Percentiles rank a stretch among this genome's conserved stretches.
phyloP scores from a whole-genome alignment of 1,284 basidiomycete species.

The Boletus sp. region DNA sequence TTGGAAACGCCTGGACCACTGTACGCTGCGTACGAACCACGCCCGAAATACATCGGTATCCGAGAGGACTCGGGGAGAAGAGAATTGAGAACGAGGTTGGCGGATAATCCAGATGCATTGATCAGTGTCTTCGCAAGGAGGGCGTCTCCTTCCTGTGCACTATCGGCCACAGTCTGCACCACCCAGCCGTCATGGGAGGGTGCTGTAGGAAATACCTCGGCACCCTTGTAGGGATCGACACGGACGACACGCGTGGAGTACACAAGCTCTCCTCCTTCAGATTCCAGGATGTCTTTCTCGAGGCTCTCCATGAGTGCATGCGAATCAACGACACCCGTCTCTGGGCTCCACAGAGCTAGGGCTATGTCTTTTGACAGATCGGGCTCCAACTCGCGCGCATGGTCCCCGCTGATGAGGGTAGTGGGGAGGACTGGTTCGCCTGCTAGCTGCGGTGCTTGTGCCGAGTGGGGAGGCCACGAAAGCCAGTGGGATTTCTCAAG shows the following conservation, averaged over 20 bases:
- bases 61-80: slow-evolving; percentile 55
- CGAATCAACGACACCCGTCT: slow-evolving; percentile 91
- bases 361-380: slow-evolving; percentile 71
- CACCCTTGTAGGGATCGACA: slow-evolving; percentile 62
- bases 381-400: slow-evolving; percentile 79
- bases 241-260: slow-evolving; percentile 87
- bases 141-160: slow-evolving; percentile 54
- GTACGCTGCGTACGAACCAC: slow-evolving; percentile 88
- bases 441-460: slow-evolving; percentile 13
- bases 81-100: slow-evolving; percentile 69
- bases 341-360: slow-evolving; percentile 77
- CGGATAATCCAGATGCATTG: slow-evolving; percentile 85
- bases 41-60: slow-evolving; percentile 72
- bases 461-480: slow-evolving; percentile 48
- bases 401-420: slow-evolving; percentile 67
- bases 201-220: slow-evolving; percentile 22
- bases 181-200: slow-evolving; percentile 62
- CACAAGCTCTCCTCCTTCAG: slow-evolving; percentile 72
- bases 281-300: slow-evolving; percentile 74
- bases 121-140: slow-evolving; percentile 85
- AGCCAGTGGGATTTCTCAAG: slow-evolving; percentile 61
- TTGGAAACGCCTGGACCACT: slow-evolving; percentile 67
- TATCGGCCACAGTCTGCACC: slow-evolving; percentile 61
- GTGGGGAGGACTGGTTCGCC: slow-evolving; percentile 55
- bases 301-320: slow-evolving; percentile 80